phyloP scores from a whole-genome alignment of 2,329 filamentous ascomycete genomes.

The Hymenoscyphus repandus region DNA sequence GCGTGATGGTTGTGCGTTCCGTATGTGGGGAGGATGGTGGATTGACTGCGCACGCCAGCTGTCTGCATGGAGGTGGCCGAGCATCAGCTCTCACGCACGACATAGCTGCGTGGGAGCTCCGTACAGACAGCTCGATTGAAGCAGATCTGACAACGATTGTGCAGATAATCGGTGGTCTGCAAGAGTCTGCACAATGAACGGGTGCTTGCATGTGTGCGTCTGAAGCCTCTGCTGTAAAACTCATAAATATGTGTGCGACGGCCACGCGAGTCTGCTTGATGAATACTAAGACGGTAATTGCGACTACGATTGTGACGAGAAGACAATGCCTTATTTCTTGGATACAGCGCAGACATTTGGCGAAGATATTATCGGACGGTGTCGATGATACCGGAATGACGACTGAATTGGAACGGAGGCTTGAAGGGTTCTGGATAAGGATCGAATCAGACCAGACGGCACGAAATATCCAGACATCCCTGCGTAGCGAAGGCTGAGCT shows the following conservation, averaged over 20 bases:
- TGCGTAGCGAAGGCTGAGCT: conserved; percentile 6
- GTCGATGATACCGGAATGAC: not conserved
- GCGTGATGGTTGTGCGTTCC: not conserved
- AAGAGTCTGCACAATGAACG: conserved; percentile 21
- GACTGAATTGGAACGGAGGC: not conserved
- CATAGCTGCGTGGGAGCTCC: conserved; percentile 19
- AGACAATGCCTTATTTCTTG: too few relatives aligned
- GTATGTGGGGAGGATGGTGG: not conserved
- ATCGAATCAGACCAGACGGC: not conserved
- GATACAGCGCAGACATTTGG: not conserved
- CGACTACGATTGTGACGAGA: too few relatives aligned
- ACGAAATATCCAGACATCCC: not conserved
- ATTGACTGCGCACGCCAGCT: conserved; percentile 10
- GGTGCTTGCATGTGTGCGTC: conserved; percentile 22
- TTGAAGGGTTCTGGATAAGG: not conserved
- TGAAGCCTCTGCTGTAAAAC: conserved; percentile 10
- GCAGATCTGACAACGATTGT: conserved; percentile 27
- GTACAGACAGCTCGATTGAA: conserved; percentile 20
- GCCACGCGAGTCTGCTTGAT: not conserved
- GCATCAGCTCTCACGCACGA: conserved; percentile 23
- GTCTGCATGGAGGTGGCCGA: conserved; percentile 17
- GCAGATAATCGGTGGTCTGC: conserved; percentile 22
- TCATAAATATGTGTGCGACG: conserved; percentile 5
- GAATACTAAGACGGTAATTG: not conserved
- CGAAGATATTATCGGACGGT: not conserved